A percentile compares a stretch with the other conserved stretches of the same genome.
Evolutionary conservation across 805 yeast genomes (phyloP).

Genomic region (Starmera amethionina): DNA sequence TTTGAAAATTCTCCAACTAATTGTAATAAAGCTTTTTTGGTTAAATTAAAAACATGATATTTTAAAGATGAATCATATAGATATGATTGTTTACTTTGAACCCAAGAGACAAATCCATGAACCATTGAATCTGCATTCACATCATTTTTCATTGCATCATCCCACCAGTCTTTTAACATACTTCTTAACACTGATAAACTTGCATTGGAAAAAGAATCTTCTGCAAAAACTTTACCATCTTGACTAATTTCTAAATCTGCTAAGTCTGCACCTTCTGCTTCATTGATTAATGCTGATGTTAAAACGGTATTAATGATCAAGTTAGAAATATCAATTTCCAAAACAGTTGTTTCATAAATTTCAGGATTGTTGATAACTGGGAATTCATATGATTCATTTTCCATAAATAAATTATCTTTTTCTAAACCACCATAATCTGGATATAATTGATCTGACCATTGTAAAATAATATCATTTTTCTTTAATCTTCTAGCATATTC

Average conservation of each 20-base stretch:
- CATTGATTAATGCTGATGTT: constrained; percentile 75
- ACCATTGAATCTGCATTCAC: constrained; percentile 75
- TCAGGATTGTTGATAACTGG: constrained; percentile 73
- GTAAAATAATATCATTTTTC: constrained; percentile 59
- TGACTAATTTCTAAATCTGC: constrained; percentile 35
- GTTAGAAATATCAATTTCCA: constrained; percentile 74
- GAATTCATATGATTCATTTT: constrained; percentile 52
- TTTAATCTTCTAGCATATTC: constrained; percentile 72
- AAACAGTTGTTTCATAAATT: constrained; percentile 62
- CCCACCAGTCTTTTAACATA: constrained; percentile 90
- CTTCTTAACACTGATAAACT: constrained; percentile 62
- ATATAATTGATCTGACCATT: constrained; percentile 84
- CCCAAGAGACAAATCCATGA: constrained; percentile 78
- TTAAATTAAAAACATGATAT: constrained; percentile 79
- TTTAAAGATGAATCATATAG: constrained; percentile 72
- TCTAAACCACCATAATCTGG: constrained; percentile 85
- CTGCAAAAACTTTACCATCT: constrained; percentile 41
- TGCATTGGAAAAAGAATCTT: constrained; percentile 72
- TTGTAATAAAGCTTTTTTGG: constrained; percentile 75
- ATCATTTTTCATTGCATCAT: constrained; percentile 62
- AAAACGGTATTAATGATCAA: constrained; percentile 79
- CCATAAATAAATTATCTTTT: constrained; percentile 40
- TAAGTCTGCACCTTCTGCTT: constrained; percentile 78
- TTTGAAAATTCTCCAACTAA: constrained; percentile 67
- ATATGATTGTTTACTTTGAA: constrained; percentile 61